Base-by-base conservation (phyloP, 108 stramenopile genomes). In the Bacterosira constricta region DNA sequence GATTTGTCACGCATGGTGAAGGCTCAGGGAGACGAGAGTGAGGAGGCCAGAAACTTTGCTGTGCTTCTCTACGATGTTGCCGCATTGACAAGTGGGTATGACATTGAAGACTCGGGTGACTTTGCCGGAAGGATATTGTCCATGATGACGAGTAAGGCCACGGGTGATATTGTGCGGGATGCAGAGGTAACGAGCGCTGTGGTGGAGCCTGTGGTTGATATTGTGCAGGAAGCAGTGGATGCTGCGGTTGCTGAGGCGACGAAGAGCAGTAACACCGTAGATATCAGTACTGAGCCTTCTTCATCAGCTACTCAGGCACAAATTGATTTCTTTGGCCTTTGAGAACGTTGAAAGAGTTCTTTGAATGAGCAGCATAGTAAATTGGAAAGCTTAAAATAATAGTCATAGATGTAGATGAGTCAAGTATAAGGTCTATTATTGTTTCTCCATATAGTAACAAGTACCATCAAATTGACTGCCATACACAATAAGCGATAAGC, bases 71-170 rank as follows among this genome's bases (percentile, higher is more conserved):
- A 93, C 73, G 97, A 98, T 76, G 94, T 98, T 32, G 97, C 99
- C 6, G 89, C 91, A 15, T 85, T 99, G 46, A 97, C 97, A 9
- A 93, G 94, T 63, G 99, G 99, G 15, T 99, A 98, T 75, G 92
- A 93, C 45, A 86, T 98, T 37, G 86, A 83, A 20, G 96, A 97
- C 64, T 81, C 96, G 23, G 77, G 67, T 21, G 85, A 83, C 45
- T 97, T 97, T 74, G 93, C 95, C 0, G 68, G 85, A 54, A 81
- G 95, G 59, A 94, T 98, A 38, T 88, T 96, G 76, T 77, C 68
- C 29, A 57, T 96, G 57, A 97, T 97, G 93, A 77, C 66, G 25
- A 61, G 42, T 65, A 76, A 83, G 50, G 44, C 70, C 6, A 75
- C 63, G 62, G 35, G 59, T 17, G 80, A 63, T 53, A 52, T 81